A percentile compares a stretch with the other conserved stretches of the same genome.
These are phyloP conservation scores for Penicillium crystallinum DNA, from an alignment of 495 filamentous ascomycete genomes.

Conservation along the genomic window DNA sequence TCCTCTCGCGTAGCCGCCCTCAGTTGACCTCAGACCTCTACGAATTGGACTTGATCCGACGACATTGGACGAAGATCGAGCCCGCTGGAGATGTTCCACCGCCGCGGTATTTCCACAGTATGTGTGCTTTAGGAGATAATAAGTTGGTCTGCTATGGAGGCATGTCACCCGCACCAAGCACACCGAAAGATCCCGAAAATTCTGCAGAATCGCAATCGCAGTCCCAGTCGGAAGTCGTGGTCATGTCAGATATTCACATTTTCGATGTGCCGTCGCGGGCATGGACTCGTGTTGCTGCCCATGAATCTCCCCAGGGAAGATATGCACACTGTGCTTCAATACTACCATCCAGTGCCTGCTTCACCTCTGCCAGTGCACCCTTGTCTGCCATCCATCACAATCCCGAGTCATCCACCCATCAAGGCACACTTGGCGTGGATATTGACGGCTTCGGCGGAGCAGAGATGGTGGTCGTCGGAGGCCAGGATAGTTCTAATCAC, in stretches of 20 bases:
- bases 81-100: slow-evolving; percentile 78
- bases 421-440: slow-evolving; percentile 77
- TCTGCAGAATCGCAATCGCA: slow-evolving; percentile 58
- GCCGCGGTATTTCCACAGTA: slow-evolving; percentile 93
- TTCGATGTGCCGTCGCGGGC: slow-evolving; percentile 80
- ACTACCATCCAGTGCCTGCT: slow-evolving; percentile 77
- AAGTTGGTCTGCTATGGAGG: slow-evolving; percentile 97
- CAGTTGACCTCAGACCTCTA: slow-evolving; percentile 85
- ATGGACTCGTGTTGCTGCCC: slow-evolving; percentile 79
- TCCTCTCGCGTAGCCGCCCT: slow-evolving; percentile 75
- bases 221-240: slow-evolving; percentile 79
- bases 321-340: slow-evolving; percentile 97
- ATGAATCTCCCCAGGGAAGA: slow-evolving; percentile 82
- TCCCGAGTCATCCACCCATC: slow-evolving; percentile 70
- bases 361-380: slow-evolving; percentile 75
- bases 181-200: slow-evolving; percentile 38
- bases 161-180: slow-evolving; percentile 74
- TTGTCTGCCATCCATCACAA: slow-evolving; percentile 86
- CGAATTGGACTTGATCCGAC: slow-evolving; percentile 82
- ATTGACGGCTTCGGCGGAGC: slow-evolving; percentile 89
- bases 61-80: slow-evolving; percentile 91
- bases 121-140: slow-evolving; percentile 87
- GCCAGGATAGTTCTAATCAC: slow-evolving; percentile 94
- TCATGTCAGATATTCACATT: slow-evolving; percentile 98
- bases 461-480: slow-evolving; percentile 95